Conservation (phyloP, 176 grass and related monocot genomes). For the Carex myosuroides region DNA sequence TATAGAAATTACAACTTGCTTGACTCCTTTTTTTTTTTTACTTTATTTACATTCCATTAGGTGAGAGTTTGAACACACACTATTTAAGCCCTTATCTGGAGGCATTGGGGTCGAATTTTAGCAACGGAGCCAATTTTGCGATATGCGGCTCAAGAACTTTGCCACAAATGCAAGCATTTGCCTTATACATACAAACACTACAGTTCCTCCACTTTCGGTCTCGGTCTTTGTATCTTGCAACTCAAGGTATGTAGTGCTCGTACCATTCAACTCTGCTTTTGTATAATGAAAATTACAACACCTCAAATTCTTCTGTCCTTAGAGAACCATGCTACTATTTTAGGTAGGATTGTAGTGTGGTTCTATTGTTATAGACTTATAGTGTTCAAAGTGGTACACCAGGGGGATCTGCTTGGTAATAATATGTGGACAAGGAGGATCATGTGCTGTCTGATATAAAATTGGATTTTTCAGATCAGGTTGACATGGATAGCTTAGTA, state of each 20-base stretch:
- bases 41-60: constrained; percentile 18
- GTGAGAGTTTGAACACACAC: constrained; percentile 71
- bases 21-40: background rate
- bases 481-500: background rate
- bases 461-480: background rate
- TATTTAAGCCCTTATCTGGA: constrained; percentile 77
- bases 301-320: background rate
- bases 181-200: constrained; percentile 56
- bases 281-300: constrained; percentile 3
- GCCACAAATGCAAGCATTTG: constrained; percentile 42
- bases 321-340: background rate
- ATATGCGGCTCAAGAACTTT: constrained; percentile 41
- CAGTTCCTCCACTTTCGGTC: constrained; percentile 69
- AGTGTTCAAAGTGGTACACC: background rate
- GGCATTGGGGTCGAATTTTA: constrained; percentile 65
- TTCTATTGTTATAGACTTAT: background rate
- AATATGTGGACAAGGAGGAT: background rate
- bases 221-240: constrained; percentile 41
- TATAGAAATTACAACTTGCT: background rate
- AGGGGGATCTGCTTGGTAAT: background rate
- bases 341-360: background rate
- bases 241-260: constrained; percentile 13
- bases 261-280: background rate
- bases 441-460: background rate
- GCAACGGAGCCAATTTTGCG: constrained; percentile 76